Conservation (phyloP, 208 protist genomes). For the Porcisia hertigi region DNA sequence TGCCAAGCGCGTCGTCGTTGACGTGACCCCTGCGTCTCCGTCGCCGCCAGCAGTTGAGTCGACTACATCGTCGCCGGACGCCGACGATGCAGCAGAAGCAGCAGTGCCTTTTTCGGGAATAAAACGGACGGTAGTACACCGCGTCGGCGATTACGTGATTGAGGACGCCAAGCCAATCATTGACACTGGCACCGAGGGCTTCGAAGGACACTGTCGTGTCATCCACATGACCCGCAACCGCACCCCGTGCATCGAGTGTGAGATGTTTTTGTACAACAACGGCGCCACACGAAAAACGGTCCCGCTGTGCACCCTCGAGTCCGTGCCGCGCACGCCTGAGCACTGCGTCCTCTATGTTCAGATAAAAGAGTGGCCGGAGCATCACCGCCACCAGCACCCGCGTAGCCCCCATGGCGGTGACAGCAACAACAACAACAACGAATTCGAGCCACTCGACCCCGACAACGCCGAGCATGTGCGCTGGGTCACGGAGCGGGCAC, state of each 20-base stretch:
- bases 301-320: constrained; percentile 96
- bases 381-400: constrained; percentile 7
- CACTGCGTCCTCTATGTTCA: constrained; percentile 97
- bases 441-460: constrained; percentile 52
- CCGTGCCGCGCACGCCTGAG: constrained; percentile 93
- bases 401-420: background rate
- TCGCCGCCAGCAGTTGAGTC: background rate
- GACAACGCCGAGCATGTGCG: constrained; percentile 92
- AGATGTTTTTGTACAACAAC: constrained; percentile 90
- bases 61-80: background rate
- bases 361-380: constrained; percentile 63
- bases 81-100: background rate
- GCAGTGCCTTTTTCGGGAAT: background rate
- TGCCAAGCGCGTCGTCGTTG: constrained; percentile 42
- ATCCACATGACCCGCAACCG: constrained; percentile 70
- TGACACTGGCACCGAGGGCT: constrained; percentile 98
- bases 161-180: constrained; percentile 92
- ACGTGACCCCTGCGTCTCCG: background rate
- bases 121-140: background rate
- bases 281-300: constrained; percentile 59
- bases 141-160: constrained; percentile 28
- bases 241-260: constrained; percentile 93
- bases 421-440: constrained; percentile 1
- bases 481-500: constrained; percentile 84
- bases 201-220: constrained; percentile 95